phyloP scores from a whole-genome alignment of 306 rosid species.

The Heteromeles arbutifolia region DNA sequence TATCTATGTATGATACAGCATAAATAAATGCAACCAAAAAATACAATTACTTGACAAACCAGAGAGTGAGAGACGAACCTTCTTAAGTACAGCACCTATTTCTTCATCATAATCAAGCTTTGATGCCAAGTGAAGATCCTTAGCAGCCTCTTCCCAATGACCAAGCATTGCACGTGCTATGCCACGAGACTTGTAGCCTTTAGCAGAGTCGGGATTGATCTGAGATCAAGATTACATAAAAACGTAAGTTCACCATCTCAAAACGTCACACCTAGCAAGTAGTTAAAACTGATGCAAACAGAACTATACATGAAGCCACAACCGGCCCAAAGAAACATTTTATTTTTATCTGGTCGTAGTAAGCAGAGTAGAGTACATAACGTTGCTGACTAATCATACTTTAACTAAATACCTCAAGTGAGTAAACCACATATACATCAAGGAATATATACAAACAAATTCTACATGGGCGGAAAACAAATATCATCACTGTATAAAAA shows the following conservation, averaged over 20 bases:
- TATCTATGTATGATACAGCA: not conserved
- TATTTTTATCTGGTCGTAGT: not conserved
- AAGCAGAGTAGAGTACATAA: not conserved
- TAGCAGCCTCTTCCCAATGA: conserved; percentile 83
- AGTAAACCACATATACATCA: not conserved
- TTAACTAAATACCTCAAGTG: not conserved
- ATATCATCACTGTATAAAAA: not conserved
- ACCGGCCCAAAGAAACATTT: not conserved
- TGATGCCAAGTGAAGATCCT: conserved; percentile 89
- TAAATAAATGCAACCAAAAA: not conserved
- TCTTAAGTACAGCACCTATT: conserved; percentile 72
- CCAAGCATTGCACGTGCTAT: conserved; percentile 78
- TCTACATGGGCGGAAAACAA: not conserved
- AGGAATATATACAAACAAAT: too few species aligned
- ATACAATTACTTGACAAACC: not conserved
- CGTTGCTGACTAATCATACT: not conserved
- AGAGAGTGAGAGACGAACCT: conserved; percentile 40
- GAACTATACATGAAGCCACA: not conserved
- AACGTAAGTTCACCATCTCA: not conserved
- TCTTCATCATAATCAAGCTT: conserved; percentile 79
- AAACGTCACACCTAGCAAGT: not conserved
- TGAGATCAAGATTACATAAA: conserved; percentile 16
- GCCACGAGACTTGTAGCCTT: conserved; percentile 89
- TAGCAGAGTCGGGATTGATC: conserved; percentile 95
- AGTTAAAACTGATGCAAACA: not conserved